Conservation (phyloP, 2,329 filamentous ascomycete genomes). For the Phialophora chinensis region DNA sequence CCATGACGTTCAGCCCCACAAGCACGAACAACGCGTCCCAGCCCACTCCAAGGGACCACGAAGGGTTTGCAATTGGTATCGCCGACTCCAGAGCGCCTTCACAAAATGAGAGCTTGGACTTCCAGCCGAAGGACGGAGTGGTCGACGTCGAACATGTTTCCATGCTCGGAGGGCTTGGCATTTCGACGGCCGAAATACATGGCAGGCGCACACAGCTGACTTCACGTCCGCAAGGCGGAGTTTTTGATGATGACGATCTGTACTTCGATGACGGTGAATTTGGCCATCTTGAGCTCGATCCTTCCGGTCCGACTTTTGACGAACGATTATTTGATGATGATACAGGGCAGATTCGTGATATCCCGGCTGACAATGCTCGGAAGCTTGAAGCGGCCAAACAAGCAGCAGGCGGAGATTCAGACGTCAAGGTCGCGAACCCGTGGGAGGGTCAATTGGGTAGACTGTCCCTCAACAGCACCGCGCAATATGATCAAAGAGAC, state of each 20-base stretch:
- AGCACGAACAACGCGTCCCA: constrained; percentile 40
- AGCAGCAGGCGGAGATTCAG: constrained; percentile 13
- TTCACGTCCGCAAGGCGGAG: constrained; percentile 28
- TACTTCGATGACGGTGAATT: constrained; percentile 55
- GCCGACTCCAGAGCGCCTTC: constrained; percentile 34
- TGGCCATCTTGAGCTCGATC: constrained; percentile 27
- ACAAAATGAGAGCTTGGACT: constrained; percentile 4
- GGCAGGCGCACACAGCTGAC: constrained; percentile 18
- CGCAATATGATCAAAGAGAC: neutral
- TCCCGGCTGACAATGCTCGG: constrained; percentile 38
- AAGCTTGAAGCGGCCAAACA: constrained; percentile 35
- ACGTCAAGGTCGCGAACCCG: constrained; percentile 20
- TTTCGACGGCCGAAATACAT: constrained; percentile 28
- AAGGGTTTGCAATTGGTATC: constrained; percentile 38
- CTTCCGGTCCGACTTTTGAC: constrained; percentile 49
- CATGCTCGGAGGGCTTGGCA: constrained; percentile 36
- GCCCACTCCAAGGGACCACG: constrained; percentile 40
- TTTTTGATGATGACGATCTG: constrained; percentile 48
- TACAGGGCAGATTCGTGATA: constrained; percentile 46
- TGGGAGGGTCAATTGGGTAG: constrained; percentile 4
- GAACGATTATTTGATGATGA: constrained; percentile 58
- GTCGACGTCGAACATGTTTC: constrained; percentile 23
- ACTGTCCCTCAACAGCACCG: neutral
- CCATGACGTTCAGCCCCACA: constrained; percentile 40
- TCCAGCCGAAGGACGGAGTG: constrained; percentile 11